Evolutionary conservation across 257 asterid genomes (phyloP).

Genomic region (Echium plantagineum): DNA sequence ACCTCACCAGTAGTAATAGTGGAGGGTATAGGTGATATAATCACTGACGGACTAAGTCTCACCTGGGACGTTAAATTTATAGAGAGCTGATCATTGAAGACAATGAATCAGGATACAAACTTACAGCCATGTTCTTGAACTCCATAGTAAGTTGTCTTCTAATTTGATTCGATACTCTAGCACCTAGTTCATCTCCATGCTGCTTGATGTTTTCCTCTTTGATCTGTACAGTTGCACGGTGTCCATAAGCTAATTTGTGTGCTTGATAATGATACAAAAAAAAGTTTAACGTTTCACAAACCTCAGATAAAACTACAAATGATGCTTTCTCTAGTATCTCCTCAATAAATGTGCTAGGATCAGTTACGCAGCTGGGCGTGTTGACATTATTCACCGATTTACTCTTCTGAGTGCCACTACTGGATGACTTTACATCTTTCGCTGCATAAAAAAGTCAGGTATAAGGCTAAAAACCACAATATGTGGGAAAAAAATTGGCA

Average conservation of each 20-base stretch:
- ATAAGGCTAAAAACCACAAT: neutral
- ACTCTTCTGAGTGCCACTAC: constrained; percentile 27
- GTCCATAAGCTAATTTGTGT: neutral
- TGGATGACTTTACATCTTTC: constrained; percentile 36
- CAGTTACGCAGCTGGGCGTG: constrained; percentile 25
- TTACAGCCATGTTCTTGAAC: constrained; percentile 54
- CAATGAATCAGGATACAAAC: constrained; percentile 6
- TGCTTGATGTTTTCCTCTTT: constrained; percentile 34
- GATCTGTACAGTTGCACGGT: constrained; percentile 19
- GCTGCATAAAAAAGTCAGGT: constrained; percentile 10
- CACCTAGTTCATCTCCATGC: constrained; percentile 35
- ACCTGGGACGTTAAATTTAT: neutral
- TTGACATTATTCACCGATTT: constrained; percentile 22
- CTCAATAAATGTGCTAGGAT: constrained; percentile 57
- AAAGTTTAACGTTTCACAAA: constrained; percentile 13
- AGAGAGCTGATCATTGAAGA: neutral
- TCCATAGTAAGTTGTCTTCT: constrained; percentile 43
- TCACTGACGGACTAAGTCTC: neutral
- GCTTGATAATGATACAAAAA: neutral
- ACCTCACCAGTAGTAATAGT: no score
- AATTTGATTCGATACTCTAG: constrained; percentile 24
- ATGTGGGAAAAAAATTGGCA: no score
- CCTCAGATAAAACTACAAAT: constrained; percentile 48
- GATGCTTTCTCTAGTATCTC: constrained; percentile 56
- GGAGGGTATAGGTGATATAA: no score